phyloP scores from a whole-genome alignment of 176 grass and related monocot species.

The Musa schizocarpa region DNA sequence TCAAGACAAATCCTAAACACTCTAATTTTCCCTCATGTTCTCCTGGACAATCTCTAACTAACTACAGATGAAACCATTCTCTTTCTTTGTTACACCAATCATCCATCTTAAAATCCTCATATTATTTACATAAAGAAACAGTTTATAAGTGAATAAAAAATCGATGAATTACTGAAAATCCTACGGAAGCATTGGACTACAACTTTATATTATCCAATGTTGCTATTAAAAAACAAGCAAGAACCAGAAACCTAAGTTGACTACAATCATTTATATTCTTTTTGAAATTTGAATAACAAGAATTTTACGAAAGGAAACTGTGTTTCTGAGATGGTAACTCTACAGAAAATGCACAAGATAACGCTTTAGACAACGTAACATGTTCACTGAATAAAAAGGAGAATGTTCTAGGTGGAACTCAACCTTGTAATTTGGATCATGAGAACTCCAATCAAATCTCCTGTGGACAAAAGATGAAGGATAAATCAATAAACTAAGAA shows the following conservation, averaged over 20 bases:
- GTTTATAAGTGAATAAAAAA: too few relatives aligned
- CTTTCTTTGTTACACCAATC: too few relatives aligned
- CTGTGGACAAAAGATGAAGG: background rate
- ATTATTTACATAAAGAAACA: too few relatives aligned
- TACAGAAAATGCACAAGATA: background rate
- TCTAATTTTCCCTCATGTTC: too few relatives aligned
- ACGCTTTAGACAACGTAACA: background rate
- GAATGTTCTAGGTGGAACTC: constrained; percentile 30
- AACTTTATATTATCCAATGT: background rate
- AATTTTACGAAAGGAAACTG: too few relatives aligned
- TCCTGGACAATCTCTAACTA: too few relatives aligned
- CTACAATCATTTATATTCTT: background rate
- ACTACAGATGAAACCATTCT: too few relatives aligned
- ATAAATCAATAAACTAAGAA: background rate
- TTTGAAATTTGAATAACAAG: background rate
- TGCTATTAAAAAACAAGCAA: background rate
- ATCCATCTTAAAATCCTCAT: too few relatives aligned
- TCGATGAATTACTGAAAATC: background rate
- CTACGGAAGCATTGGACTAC: background rate
- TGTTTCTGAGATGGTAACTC: background rate
- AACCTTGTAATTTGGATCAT: constrained; percentile 41
- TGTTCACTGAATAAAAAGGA: constrained; percentile 33
- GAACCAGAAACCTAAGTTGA: background rate
- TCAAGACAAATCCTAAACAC: too few relatives aligned
- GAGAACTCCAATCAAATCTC: constrained; percentile 43